Base-by-base conservation (phyloP, 1,284 basidiomycete species). In the Apiotrichum gamsii region DNA sequence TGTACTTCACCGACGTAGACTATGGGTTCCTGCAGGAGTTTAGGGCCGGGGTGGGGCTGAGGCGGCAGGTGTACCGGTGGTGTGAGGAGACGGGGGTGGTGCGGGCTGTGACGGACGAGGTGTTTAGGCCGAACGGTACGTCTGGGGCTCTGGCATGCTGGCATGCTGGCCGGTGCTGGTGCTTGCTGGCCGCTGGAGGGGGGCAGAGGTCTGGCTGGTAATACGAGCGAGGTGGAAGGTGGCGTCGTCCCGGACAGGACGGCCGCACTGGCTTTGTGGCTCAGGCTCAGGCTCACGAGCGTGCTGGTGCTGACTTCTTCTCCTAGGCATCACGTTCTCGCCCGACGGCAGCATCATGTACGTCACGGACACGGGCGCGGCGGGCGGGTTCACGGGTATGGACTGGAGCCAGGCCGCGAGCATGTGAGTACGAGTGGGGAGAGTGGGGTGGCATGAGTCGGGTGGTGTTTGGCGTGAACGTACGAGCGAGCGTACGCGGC, bases 61-160 rank as follows among this genome's bases (percentile, higher is more conserved):
- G 83, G 4, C 80, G 78, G 39, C 85, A 87, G 59, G 82, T 87
- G 3, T 88, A 87, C 59, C 76, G 81, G 11, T 80, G 85, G 53
- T 79, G 86, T 60, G 80, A 81, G 10, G 73, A 59, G 31, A 83
- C 80, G 0, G 77, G 83, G 9, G 69, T 75, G 15, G 77, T 88
- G 3, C 77, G 78, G 5, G 82, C 84, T 3, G 81, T 86, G 3
- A 83, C 85, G 0, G 83, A 85, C 52, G 80, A 80, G 25, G 82
- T 86, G 58, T 49, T 61, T 36, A 60, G 65, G 49, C 67, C 64
- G 0, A 73, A 73, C 47, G 71, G 65, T 67, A n/a, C n/a, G n/a
- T n/a, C n/a, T n/a, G n/a, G n/a, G n/a, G n/a, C n/a, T n/a, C n/a
- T n/a, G n/a, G n/a, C n/a, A n/a, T n/a, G n/a, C n/a, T n/a, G n/a